phyloP scores from a whole-genome alignment of 345 rosid genomes.

The Xanthoceras sorbifolium region DNA sequence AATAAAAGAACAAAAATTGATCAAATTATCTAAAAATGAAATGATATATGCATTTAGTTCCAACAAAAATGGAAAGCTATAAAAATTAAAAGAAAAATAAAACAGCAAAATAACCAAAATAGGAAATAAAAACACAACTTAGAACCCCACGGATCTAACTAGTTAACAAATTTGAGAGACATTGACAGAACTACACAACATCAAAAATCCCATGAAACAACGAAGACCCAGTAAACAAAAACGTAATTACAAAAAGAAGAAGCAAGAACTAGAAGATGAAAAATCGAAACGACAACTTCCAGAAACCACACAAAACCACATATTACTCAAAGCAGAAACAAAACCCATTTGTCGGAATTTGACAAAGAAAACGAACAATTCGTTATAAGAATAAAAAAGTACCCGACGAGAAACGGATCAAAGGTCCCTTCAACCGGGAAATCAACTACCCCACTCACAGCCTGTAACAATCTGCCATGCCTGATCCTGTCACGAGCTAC shows the following conservation, averaged over 20 bases:
- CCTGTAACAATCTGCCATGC: constrained; percentile 81
- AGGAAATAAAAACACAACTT: neutral
- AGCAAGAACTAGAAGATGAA: neutral
- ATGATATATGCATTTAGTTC: neutral
- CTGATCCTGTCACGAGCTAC: constrained; percentile 65
- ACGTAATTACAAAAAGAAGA: neutral
- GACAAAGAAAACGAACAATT: neutral
- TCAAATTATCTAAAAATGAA: constrained; percentile 7
- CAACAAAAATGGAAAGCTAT: neutral
- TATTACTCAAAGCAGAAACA: neutral
- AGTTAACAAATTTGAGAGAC: neutral
- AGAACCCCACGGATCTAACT: constrained; percentile 12
- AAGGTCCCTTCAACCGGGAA: constrained; percentile 78
- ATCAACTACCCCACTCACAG: constrained; percentile 63
- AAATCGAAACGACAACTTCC: constrained; percentile 5
- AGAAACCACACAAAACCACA: neutral
- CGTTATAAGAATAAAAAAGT: constrained; percentile 1
- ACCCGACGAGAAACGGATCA: constrained; percentile 91
- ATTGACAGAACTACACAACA: neutral
- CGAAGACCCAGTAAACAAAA: constrained; percentile 3
- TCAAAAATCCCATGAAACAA: constrained; percentile 8
- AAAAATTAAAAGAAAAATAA: neutral
- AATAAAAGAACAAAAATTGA: constrained; percentile 4
- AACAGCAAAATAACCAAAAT: neutral
- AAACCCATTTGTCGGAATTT: neutral